These are phyloP conservation scores for Meripilus lineatus DNA, from an alignment of 1,284 basidiomycete genomes.

Conservation along the genomic window DNA sequence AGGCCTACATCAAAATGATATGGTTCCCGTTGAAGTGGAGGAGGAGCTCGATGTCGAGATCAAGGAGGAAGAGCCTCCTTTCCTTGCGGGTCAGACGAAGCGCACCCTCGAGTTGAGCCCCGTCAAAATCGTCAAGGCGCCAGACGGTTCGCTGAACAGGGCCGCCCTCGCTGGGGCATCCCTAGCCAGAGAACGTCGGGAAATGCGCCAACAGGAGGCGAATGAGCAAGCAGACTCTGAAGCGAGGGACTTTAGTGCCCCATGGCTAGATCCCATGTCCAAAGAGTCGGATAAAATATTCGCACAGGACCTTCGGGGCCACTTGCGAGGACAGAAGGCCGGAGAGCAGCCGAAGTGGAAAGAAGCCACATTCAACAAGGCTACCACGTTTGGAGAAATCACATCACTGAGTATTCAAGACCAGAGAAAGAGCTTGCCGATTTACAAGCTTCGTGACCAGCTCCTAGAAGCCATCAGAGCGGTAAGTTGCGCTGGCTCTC, in stretches of 20 bases:
- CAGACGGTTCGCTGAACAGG: slow-evolving; percentile 91
- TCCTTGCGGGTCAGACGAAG: slow-evolving; percentile 95
- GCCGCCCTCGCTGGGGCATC: slow-evolving; percentile 93
- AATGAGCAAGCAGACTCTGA: slow-evolving; percentile 95
- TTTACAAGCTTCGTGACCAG: slow-evolving; percentile 93
- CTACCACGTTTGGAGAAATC: slow-evolving; percentile 94
- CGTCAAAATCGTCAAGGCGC: slow-evolving; percentile 95
- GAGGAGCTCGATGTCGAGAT: slow-evolving; percentile 98
- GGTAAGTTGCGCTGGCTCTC: slow-evolving; percentile 40
- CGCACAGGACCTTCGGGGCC: slow-evolving; percentile 89
- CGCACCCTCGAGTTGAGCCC: slow-evolving; percentile 93
- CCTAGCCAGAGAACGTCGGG: slow-evolving; percentile 91
- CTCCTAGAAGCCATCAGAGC: slow-evolving; percentile 89
- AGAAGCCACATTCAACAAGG: slow-evolving; percentile 91
- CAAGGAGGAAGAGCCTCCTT: slow-evolving; percentile 94
- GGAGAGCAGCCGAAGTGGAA: slow-evolving; percentile 89
- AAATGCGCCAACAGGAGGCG: slow-evolving; percentile 90
- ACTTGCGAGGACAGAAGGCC: slow-evolving; percentile 78
- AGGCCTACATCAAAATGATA: slow-evolving; percentile 68
- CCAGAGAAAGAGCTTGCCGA: slow-evolving; percentile 87
- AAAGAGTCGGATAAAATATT: slow-evolving; percentile 83
- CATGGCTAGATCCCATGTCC: slow-evolving; percentile 99
- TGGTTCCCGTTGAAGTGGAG: slow-evolving; percentile 82
- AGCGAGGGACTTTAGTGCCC: slow-evolving; percentile 87
- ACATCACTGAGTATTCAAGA: slow-evolving; percentile 91